A percentile compares a stretch with the other conserved stretches of the same genome.
Conservation (phyloP, 169 alveolate species). For the Hammondia hammondi region DNA sequence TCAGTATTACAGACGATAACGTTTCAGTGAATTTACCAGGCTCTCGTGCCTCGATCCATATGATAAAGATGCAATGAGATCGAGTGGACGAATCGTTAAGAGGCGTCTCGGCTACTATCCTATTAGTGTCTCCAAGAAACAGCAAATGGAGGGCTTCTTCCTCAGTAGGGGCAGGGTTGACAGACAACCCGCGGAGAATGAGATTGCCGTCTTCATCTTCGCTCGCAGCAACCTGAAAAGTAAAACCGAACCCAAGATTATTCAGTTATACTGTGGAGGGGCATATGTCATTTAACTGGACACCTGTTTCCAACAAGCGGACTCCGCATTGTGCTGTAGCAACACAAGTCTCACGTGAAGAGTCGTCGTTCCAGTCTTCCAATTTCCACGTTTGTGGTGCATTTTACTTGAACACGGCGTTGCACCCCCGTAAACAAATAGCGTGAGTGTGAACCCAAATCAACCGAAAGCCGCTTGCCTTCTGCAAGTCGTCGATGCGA, state of each 20-base stretch:
- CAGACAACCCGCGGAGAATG: conserved; percentile 88
- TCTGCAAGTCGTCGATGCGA: conserved; percentile 31
- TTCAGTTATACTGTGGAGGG: neutral
- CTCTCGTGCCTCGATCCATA: conserved; percentile 83
- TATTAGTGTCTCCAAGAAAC: conserved; percentile 93
- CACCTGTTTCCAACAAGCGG: neutral
- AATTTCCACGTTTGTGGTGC: neutral
- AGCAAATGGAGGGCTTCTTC: conserved; percentile 92
- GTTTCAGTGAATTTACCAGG: neutral
- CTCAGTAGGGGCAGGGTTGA: conserved; percentile 90
- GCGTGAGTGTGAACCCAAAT: neutral
- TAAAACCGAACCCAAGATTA: conserved; percentile 58
- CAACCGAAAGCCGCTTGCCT: conserved; percentile 19
- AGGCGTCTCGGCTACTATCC: conserved; percentile 95
- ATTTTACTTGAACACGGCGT: too few species aligned
- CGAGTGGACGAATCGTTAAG: conserved; percentile 95
- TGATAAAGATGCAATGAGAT: conserved; percentile 94
- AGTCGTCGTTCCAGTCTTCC: neutral
- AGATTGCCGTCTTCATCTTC: conserved; percentile 90
- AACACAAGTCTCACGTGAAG: neutral
- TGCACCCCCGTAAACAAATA: too few species aligned
- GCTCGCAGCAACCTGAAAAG: conserved; percentile 79
- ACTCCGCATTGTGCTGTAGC: neutral
- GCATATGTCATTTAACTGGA: neutral
- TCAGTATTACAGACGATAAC: too few species aligned